Conservation (phyloP, 2,329 filamentous ascomycete species). For the Aschersonia sp. region DNA sequence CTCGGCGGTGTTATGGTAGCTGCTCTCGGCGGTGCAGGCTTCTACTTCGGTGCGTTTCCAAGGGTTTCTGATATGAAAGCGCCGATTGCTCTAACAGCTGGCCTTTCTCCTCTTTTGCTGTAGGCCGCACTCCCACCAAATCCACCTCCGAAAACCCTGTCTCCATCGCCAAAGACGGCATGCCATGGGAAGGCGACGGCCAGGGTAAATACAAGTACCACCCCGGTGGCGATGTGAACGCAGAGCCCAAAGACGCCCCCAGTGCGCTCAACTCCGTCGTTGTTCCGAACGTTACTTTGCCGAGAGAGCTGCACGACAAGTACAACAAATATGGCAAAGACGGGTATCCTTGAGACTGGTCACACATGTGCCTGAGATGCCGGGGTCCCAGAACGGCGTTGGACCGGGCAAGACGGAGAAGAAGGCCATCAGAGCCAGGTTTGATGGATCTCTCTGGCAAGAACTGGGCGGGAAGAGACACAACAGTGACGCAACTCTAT, state of each 20-base stretch:
- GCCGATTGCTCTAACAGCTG: too few relatives aligned
- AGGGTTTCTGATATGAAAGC: too few relatives aligned
- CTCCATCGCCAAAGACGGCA: slow-evolving; percentile 57
- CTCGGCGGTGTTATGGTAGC: slow-evolving; percentile 83
- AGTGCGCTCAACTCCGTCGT: slow-evolving; percentile 92
- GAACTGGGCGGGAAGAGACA: too few relatives aligned
- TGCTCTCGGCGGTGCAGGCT: slow-evolving; percentile 77
- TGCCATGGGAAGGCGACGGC: slow-evolving; percentile 76
- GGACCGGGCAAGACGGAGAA: too few relatives aligned
- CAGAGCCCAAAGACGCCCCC: slow-evolving; percentile 73
- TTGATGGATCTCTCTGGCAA: too few relatives aligned
- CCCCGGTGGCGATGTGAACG: slow-evolving; percentile 68
- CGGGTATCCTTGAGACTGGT: slow-evolving; percentile 48
- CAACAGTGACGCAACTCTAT: too few relatives aligned
- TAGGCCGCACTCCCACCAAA: slow-evolving; percentile 72
- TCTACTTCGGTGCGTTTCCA: slow-evolving; percentile 56
- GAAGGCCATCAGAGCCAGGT: too few relatives aligned
- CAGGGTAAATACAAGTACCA: slow-evolving; percentile 62
- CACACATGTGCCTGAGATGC: too few relatives aligned
- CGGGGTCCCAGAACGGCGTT: neutral
- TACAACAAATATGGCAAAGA: slow-evolving; percentile 99
- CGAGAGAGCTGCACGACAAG: slow-evolving; percentile 85
- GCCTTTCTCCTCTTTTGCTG: neutral
- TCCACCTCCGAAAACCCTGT: slow-evolving; percentile 70
- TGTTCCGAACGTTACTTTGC: slow-evolving; percentile 82